Conservation (phyloP, 2,329 filamentous ascomycete genomes). For the Ilyonectria sp. region DNA sequence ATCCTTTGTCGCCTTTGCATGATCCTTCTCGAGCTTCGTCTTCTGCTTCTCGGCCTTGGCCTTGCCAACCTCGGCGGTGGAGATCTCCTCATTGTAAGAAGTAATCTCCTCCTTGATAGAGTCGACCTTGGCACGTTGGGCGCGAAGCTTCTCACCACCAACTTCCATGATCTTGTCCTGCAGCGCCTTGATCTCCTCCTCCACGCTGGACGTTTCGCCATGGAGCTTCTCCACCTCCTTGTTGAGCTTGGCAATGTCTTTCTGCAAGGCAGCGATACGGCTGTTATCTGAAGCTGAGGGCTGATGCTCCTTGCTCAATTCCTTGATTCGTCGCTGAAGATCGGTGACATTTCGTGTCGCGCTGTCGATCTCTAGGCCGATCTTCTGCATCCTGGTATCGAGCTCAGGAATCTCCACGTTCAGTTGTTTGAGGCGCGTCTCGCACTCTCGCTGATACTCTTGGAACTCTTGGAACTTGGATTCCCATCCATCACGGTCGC, state of each 20-base stretch:
- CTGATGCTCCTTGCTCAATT: conserved; percentile 85
- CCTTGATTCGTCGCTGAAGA: conserved; percentile 86
- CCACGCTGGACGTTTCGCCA: conserved; percentile 88
- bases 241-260: conserved; percentile 82
- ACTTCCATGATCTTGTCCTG: conserved; percentile 99
- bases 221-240: conserved; percentile 86
- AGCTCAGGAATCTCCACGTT: conserved; percentile 85
- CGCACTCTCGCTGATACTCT: conserved; percentile 85
- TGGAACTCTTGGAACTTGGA: conserved; percentile 88
- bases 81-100: conserved; percentile 84
- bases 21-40: conserved; percentile 87
- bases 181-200: conserved; percentile 91
- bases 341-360: conserved; percentile 87
- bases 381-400: conserved; percentile 93
- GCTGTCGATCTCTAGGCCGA: conserved; percentile 89
- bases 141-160: conserved; percentile 91
- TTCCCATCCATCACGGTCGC: conserved; percentile 88
- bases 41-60: conserved; percentile 96
- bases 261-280: conserved; percentile 80
- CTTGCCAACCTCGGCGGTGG: conserved; percentile 87
- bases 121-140: conserved; percentile 93
- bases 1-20: conserved; percentile 84
- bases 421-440: conserved; percentile 79
- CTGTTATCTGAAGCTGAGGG: conserved; percentile 85
- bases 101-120: conserved; percentile 88